These are phyloP conservation scores for Vaccinium vitisidaea DNA, from an alignment of 148 eudicot genomes.

Conservation along the genomic window DNA sequence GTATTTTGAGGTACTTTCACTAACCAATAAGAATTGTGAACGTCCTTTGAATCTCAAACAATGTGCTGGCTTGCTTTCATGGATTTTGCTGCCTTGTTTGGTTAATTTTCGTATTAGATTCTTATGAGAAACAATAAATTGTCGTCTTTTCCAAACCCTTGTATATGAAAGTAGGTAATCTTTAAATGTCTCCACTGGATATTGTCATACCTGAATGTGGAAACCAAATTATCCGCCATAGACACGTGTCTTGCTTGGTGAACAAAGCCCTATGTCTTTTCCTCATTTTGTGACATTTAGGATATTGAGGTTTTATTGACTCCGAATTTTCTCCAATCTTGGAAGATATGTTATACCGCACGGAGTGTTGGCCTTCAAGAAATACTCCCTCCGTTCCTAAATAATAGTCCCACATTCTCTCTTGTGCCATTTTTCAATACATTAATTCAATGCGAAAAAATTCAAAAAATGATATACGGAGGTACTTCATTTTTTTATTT, in stretches of 20 bases:
- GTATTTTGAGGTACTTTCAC: constrained; percentile 23
- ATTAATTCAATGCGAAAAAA: no score
- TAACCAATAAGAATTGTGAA: background rate
- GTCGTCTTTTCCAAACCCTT: background rate
- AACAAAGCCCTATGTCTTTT: background rate
- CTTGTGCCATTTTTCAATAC: no score
- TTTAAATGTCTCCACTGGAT: background rate
- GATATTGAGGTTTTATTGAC: background rate
- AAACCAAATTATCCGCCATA: background rate
- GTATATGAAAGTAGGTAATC: background rate
- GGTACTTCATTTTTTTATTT: no score
- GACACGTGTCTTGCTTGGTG: background rate
- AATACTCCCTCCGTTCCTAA: no score
- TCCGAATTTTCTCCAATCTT: background rate
- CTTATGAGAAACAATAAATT: background rate
- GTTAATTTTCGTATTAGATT: no score
- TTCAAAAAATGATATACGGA: no score
- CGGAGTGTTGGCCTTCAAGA: no score
- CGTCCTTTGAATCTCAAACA: background rate
- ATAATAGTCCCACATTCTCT: background rate
- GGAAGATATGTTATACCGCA: no score
- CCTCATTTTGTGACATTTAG: background rate
- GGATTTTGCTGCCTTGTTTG: background rate
- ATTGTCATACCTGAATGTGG: background rate
- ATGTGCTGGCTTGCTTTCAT: background rate